Conservation (phyloP, 2,329 filamentous ascomycete genomes). For the Cladophialophora yegresii region DNA sequence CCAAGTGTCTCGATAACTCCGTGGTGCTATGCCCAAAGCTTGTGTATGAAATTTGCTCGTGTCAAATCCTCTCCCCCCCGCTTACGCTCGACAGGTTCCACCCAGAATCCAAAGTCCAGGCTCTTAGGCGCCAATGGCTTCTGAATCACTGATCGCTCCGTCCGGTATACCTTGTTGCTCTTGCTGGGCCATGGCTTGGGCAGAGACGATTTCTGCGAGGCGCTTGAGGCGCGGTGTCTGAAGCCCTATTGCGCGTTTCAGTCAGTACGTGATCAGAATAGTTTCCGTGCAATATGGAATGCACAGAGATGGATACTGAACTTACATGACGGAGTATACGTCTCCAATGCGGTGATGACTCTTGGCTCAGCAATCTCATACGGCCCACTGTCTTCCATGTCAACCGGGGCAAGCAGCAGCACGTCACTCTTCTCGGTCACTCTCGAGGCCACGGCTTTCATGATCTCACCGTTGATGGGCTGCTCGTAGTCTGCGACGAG, state of each 20-base stretch:
- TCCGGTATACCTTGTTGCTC: conserved; percentile 69
- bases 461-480: conserved; percentile 98
- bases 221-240: conserved; percentile 95
- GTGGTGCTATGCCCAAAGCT: conserved; percentile 18
- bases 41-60: conserved; percentile 11
- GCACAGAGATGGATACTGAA: conserved; percentile 34
- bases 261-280: conserved; percentile 39
- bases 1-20: conserved; percentile 15
- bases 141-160: conserved; percentile 31
- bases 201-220: conserved; percentile 95
- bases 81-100: not conserved
- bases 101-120: not conserved
- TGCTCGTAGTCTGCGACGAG: conserved; percentile 98
- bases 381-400: conserved; percentile 98
- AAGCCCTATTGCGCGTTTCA: conserved; percentile 63
- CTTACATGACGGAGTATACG: conserved; percentile 96
- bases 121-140: conserved; percentile 21
- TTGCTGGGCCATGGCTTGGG: conserved; percentile 93
- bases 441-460: conserved; percentile 96
- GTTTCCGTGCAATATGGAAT: not conserved
- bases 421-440: conserved; percentile 99
- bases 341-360: conserved; percentile 93
- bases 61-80: not conserved
- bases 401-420: conserved; percentile 85
- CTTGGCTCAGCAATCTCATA: conserved; percentile 98